Evolutionary conservation across 257 asterid genomes (phyloP), one percentile per base, ranked within the genome.

Genomic region (Solanum dulcamara): DNA sequence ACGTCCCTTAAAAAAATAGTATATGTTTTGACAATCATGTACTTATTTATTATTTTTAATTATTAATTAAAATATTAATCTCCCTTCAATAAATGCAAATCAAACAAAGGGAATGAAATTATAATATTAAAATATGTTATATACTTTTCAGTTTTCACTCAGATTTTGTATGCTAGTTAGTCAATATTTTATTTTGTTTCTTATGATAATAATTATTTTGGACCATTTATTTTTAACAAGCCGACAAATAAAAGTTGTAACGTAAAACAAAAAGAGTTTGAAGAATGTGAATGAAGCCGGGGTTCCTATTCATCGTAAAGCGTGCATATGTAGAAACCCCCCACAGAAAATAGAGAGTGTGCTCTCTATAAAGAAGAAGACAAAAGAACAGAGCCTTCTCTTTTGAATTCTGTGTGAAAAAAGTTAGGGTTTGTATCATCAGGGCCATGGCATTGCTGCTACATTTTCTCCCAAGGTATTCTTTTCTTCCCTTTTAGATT

Each of bases 401-500:
- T 26, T 42, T 46, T 85, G 26, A 33, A 11, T 4, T 28, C 5
- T 35, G 28, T 74, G 70, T 86, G 75, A 87, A 81, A 87, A 82
- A 55, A 24, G 18, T 51, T 51, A 17, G 59, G 86, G 86, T 71
- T 87, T 53, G 80, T 40, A 48, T 51, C 77, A 84, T 81, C 81
- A 59, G 33, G 87, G 90, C 88, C 59, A 40, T 81, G 88, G 84
- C 89, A 84, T 84, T 85, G 35, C 85, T 48, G 7, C 83, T 83
- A 70, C 89, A 83, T 84, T 83, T 77, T 53, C 83, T 70, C 71
- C 64, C 83, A 40, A 50, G 88, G 84, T 88, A 86, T 87, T 83
- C 53, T 71, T 89, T 82, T 46, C 86, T 86, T 59, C 84, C 62
- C 84, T 53, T 51, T 51, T 84, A 88, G 92, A 90, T 88, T 89